phyloP scores from a whole-genome alignment of 108 stramenopile species.

The Aurantiochytrium sp. region DNA sequence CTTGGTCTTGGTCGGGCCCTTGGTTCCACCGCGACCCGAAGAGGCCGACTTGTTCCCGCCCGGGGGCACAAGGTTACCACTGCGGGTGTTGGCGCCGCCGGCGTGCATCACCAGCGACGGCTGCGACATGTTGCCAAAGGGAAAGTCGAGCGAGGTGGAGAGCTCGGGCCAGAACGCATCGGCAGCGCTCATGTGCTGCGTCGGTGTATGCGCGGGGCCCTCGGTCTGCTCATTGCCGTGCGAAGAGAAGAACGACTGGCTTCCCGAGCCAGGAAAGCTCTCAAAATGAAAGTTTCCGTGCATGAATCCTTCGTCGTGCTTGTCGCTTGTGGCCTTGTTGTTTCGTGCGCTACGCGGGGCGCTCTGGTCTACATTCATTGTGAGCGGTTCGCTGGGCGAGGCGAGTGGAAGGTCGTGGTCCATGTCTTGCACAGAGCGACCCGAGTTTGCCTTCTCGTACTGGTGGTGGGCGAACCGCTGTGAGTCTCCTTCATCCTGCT shows the following conservation, averaged over 20 bases:
- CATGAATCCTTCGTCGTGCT: neutral
- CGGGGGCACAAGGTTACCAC: neutral
- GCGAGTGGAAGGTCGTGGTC: too few relatives aligned
- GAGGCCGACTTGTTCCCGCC: neutral
- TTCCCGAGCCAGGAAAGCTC: neutral
- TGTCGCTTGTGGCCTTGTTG: neutral
- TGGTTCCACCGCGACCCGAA: too few relatives aligned
- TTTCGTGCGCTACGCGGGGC: too few relatives aligned
- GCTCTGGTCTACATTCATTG: too few relatives aligned
- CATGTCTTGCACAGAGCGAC: too few relatives aligned
- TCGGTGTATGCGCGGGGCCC: neutral
- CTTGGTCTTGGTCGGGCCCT: neutral
- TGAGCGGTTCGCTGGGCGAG: too few relatives aligned
- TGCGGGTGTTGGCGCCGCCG: neutral
- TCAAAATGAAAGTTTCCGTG: neutral
- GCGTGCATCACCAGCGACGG: neutral
- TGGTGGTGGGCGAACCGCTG: too few relatives aligned
- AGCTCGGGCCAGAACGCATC: slow-evolving; percentile 17
- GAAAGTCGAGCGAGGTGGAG: neutral
- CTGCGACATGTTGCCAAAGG: neutral
- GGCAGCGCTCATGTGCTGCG: neutral
- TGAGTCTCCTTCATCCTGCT: neutral
- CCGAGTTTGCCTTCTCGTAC: too few relatives aligned
- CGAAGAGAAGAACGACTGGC: neutral
- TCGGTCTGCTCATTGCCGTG: neutral